Evolutionary conservation across 257 asterid genomes (phyloP).

Genomic region (Solanum dulcamara): DNA sequence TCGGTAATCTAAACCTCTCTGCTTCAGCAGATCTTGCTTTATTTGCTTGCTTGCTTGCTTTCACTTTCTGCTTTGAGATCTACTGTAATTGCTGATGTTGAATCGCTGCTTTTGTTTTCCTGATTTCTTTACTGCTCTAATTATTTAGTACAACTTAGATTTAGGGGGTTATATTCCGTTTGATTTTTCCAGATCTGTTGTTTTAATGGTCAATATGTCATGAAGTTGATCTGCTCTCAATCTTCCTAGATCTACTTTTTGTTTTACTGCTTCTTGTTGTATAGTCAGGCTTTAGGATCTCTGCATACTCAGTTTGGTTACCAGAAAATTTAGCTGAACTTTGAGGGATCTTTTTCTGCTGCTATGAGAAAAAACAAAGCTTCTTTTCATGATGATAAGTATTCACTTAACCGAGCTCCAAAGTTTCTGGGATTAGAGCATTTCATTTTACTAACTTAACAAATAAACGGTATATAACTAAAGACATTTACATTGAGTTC

Average conservation of each 20-base stretch:
- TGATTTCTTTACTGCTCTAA: background rate
- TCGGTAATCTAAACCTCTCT: background rate
- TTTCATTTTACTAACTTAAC: background rate
- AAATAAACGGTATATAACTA: background rate
- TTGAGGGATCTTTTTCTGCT: background rate
- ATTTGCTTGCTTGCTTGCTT: background rate
- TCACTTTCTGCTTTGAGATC: background rate
- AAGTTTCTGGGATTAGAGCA: background rate
- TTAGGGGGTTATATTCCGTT: background rate
- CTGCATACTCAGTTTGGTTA: background rate
- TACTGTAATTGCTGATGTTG: background rate
- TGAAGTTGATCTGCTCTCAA: background rate
- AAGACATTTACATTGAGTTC: background rate
- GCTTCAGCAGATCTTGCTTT: background rate
- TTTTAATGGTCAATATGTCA: background rate
- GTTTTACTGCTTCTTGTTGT: background rate
- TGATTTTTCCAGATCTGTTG: slow-evolving; percentile 6
- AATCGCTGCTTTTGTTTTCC: background rate
- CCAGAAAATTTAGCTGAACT: background rate
- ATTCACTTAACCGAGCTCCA: background rate
- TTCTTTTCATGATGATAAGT: background rate
- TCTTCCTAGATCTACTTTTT: slow-evolving; percentile 4
- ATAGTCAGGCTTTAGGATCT: background rate
- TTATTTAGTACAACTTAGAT: background rate
- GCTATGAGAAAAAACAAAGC: background rate